These are phyloP conservation scores for Ogataea methanolica DNA, from an alignment of 805 yeast species.

Conservation along the genomic window DNA sequence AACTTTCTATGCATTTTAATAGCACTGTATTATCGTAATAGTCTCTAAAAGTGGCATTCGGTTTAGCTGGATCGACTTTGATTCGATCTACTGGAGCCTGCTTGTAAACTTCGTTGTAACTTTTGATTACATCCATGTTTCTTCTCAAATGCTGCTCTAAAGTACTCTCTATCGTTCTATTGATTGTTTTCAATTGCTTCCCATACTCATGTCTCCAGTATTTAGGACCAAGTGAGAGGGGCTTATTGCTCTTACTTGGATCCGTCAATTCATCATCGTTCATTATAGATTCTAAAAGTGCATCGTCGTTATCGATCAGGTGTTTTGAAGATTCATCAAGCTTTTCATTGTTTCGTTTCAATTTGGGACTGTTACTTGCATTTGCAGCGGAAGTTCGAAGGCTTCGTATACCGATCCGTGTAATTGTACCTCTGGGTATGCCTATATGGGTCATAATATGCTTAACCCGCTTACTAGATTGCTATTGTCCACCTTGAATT, in stretches of 20 bases:
- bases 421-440: not conserved
- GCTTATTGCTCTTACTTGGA: constrained; percentile 1
- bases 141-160: constrained; percentile 18
- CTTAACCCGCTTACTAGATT: not conserved
- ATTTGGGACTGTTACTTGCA: not conserved
- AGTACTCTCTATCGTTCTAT: constrained; percentile 13
- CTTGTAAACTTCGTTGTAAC: constrained; percentile 20
- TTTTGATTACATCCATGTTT: constrained; percentile 20
- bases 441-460: not conserved
- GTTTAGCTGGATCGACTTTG: constrained; percentile 14
- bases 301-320: not conserved
- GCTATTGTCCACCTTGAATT: too few species aligned
- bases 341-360: not conserved
- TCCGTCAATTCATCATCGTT: constrained; percentile 15
- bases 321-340: not conserved
- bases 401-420: not conserved
- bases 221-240: constrained; percentile 10
- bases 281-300: not conserved
- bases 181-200: constrained; percentile 15
- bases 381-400: not conserved
- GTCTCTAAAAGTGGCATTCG: constrained; percentile 13
- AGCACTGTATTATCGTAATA: constrained; percentile 13
- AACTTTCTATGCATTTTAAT: constrained; percentile 13
- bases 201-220: constrained; percentile 19
- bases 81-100: constrained; percentile 19